Evolutionary conservation across 2,329 filamentous ascomycete genomes (phyloP).

Genomic region (Phaeosphaeriaceae sp.): DNA sequence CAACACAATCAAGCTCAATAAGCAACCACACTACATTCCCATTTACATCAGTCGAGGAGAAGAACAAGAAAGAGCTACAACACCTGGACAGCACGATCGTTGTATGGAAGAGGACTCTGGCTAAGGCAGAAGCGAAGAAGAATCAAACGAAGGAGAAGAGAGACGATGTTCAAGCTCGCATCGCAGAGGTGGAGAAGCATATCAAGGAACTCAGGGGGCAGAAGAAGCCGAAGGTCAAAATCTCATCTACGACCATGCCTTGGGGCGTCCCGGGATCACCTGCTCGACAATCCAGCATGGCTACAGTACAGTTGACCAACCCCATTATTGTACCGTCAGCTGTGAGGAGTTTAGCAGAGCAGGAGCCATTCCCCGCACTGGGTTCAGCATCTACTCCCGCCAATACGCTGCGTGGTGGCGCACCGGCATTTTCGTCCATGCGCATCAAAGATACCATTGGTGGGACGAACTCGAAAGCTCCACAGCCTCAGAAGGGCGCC

Average conservation of each 20-base stretch:
- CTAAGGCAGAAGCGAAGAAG: background rate
- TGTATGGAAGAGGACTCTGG: background rate
- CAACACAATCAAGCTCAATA: background rate
- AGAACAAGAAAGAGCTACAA: background rate
- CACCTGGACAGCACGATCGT: slow-evolving; percentile 3
- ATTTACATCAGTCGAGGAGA: background rate
- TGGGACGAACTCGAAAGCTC: background rate
- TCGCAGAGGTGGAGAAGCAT: background rate
- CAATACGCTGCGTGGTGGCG: background rate
- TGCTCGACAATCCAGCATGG: no score
- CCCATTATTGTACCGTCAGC: background rate
- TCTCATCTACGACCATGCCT: background rate
- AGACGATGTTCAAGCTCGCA: background rate
- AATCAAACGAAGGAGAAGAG: background rate
- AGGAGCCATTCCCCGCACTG: background rate
- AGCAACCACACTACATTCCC: background rate
- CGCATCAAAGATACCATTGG: background rate
- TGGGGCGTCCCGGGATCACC: no score
- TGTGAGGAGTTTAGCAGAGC: background rate
- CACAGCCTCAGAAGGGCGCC: background rate
- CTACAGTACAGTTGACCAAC: background rate
- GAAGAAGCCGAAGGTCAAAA: background rate
- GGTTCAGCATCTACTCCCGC: background rate
- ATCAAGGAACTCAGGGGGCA: background rate
- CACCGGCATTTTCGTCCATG: background rate